Evolutionary conservation across 768 basidiomycete species (phyloP), one percentile per base, ranked within the genome.

Genomic region (Sistotremastrum suecicum): DNA sequence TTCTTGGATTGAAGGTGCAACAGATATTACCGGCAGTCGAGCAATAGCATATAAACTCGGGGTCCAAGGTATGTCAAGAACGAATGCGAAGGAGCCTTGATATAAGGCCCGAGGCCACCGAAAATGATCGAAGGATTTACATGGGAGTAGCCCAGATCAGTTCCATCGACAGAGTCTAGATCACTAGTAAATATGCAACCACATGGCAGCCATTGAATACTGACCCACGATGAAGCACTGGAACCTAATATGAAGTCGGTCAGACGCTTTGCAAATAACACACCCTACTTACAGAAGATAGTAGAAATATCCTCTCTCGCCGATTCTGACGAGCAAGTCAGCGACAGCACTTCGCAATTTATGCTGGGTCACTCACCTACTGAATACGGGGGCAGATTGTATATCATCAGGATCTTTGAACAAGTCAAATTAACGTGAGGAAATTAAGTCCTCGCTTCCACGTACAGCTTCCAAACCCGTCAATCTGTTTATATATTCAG

Each of bases 201-300:
- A 42, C 12, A 20, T 47, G 43, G 48, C 31, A 9, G 10, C 43
- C 44, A 45, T 8, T 7, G 44, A 20, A 37, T 51, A 43, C 73
- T 44, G 53, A 84, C 85, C 75, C 51, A 83, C 80, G 54, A 84
- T 76, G 60, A 92, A 92, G 53, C 85, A 87, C 54, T 99, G 94
- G 69, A 99, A 98, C 2, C 20, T 20, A 20, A 20, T 1, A 20
- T 2, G 2, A 20, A 20, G 2, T 20, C 20, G 2, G 20, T 20
- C 20, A 20, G 20, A 20, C 2, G 20, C 20, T 20, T 20, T 20
- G 20, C 20, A 20, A 20, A 20, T 20, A 20, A 20, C 2, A 20
- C 20, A 20, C 20, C 20, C 20, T 20, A 20, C 20, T 20, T 20
- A 20, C 1, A 99, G 69, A 20, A 94, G 68, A 65, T 80, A 99